Evolutionary conservation across 768 basidiomycete species (phyloP), one percentile per base, ranked within the genome.

Genomic region (Lentinula detonsa): DNA sequence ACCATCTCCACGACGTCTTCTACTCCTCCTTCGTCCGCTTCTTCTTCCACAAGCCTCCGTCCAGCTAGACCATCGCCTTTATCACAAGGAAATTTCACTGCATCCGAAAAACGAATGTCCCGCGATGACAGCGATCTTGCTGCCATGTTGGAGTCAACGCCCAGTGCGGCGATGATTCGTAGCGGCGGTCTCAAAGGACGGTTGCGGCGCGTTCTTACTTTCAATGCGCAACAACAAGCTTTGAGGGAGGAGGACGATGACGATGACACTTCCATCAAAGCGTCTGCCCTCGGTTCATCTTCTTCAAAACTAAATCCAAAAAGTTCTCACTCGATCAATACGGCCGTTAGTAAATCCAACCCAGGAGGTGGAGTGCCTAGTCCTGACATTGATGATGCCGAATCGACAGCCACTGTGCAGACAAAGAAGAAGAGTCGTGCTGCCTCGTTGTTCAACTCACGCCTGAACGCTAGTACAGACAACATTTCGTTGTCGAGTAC

Each of bases 401-500:
- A 70, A 31, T 76, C 75, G 18, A 75, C 77, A 10, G 71, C 78
- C 49, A 81, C 81, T 1, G 75, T 77, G 0, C 81, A 78, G 46
- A 75, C 78, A 8, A 91, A 90, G 80, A 91, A 90, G 75, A 84
- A 84, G 70, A 81, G 84, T 46, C 85, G 87, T 16, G 86, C 85
- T 0, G 84, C 87, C 46, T 81, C 85, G 21, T 70, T 98, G 65
- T 95, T 98, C 81, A 97, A 94, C 72, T 85, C 90, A 64, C 86
- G 89, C 65, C 75, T 91, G 67, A 96, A 97, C 70, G 85, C 87
- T 46, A 90, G 87, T 59, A 95, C 93, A 46, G 95, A 96, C 73
- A 97, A 96, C 73, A 96, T 98, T 65, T 97, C 95, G 31, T 83
- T 98, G 42, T 91, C 89, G 18, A 95, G 92, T 7, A 97, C 96